Percentiles rank a stretch among this genome's conserved stretches.
These are phyloP conservation scores for Urostyla sp. DNA, from an alignment of 73 alveolate genomes.

Conservation along the genomic window DNA sequence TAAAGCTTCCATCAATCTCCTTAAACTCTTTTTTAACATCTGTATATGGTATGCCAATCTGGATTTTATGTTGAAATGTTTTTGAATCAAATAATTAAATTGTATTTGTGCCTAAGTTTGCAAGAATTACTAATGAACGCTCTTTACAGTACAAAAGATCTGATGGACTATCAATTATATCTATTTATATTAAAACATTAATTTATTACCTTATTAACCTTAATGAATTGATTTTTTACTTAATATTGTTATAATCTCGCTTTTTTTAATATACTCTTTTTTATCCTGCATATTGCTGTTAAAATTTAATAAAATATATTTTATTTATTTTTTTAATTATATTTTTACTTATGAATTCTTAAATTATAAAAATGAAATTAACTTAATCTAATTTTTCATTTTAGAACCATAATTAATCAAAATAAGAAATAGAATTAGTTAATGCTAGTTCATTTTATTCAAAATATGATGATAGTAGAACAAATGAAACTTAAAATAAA, in stretches of 20 bases:
- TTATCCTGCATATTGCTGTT: too few species aligned
- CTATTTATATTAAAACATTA: not conserved
- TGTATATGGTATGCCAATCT: constrained; percentile 37
- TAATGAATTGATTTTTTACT: not conserved
- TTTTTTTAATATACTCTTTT: too few species aligned
- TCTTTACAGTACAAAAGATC: constrained; percentile 20
- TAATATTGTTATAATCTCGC: too few species aligned
- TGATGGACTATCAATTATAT: constrained; percentile 15
- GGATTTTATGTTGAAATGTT: not conserved
- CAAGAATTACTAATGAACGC: constrained; percentile 11
- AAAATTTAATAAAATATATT: too few species aligned
- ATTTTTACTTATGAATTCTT: too few species aligned
- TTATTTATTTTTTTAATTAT: too few species aligned
- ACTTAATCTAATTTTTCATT: not conserved
- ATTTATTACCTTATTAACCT: not conserved
- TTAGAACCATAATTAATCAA: not conserved
- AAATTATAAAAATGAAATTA: too few species aligned
- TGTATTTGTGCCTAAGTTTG: constrained; percentile 42
- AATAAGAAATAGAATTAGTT: constrained; percentile 14
- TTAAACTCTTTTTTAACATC: not conserved
- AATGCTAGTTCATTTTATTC: not conserved
- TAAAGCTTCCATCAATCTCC: constrained; percentile 33
- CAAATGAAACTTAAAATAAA: not conserved
- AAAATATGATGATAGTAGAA: not conserved
- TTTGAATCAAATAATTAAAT: constrained; percentile 37